These are phyloP conservation scores for Phlebiopsis flavidoalba DNA, from an alignment of 768 basidiomycete species.

Conservation along the genomic window DNA sequence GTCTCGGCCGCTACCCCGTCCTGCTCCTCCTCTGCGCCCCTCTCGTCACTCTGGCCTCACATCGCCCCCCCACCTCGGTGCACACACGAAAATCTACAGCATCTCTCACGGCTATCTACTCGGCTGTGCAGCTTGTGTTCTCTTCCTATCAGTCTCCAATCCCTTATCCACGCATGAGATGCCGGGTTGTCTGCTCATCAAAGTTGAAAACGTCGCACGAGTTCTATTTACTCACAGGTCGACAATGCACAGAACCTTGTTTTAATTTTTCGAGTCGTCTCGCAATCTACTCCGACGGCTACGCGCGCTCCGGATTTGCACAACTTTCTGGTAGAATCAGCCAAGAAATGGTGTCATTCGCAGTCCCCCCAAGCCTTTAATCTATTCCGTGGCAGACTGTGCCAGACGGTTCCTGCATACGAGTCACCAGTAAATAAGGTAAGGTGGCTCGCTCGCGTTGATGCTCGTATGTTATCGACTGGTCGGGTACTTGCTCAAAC, in stretches of 20 bases:
- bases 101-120: background rate
- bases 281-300: background rate
- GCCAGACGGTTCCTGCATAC: background rate
- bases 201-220: background rate
- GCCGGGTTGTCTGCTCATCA: background rate
- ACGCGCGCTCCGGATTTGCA: background rate
- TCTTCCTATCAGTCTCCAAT: background rate
- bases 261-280: background rate
- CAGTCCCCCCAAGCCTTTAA: background rate
- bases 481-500: too few species aligned
- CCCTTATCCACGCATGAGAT: background rate
- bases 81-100: background rate
- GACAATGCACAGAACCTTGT: background rate
- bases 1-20: background rate
- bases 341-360: background rate
- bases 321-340: background rate
- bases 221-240: background rate
- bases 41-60: background rate
- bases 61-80: background rate
- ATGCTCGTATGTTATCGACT: too few species aligned
- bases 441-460: too few species aligned
- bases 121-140: background rate
- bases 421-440: background rate
- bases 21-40: background rate
- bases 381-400: background rate